Evolutionary conservation across 208 protist genomes (phyloP), one percentile per base, ranked within the genome.

Genomic region (Leishmania tarentolae): DNA sequence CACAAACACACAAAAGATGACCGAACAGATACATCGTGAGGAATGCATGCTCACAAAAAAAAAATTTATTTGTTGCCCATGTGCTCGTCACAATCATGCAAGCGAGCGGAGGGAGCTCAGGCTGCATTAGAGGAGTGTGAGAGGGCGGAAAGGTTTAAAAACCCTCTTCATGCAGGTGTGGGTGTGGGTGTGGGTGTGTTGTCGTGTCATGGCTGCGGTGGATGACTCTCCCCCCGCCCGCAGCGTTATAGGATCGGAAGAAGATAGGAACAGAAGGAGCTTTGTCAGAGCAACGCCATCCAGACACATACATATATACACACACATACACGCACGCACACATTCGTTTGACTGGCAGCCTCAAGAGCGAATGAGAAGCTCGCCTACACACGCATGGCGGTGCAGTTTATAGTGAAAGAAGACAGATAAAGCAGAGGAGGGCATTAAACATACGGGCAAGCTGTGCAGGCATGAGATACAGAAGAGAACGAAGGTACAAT

Each of bases 1-100:
- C 50, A 5, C 50, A 17, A 53, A 17, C 13, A 53, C 50, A 53
- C 15, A 21, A 6, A 9, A 53, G n/a, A n/a, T n/a, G n/a, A n/a
- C n/a, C n/a, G n/a, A 53, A 76, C 46, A 76, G 44, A 75, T 44
- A 75, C n/a, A 61, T 61, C 24, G 28, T 61, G 56, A 61, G 56
- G 8, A 31, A 24, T 31, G 11, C 56, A 61, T 24, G 31, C 24
- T 31, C 15, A 76, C 47, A 59, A 31, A 56, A 47, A 50, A 76
- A 35, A 17, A 19, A 61, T 37, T 37, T 13, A 76, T 28, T 17
- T 1, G 21, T 46, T 71, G 37, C n/a, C 31, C n/a, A 66, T n/a
- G 59, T 37, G n/a, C 31, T 6, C 59, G 3, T 13, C 15, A 31
- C n/a, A 66, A 28, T 37, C 31, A 11, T 66, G 2, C 59, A 19